Percentiles rank a stretch among this genome's conserved stretches.
Evolutionary conservation across 768 basidiomycete species (phyloP).

Genomic region (Suillus lakei): DNA sequence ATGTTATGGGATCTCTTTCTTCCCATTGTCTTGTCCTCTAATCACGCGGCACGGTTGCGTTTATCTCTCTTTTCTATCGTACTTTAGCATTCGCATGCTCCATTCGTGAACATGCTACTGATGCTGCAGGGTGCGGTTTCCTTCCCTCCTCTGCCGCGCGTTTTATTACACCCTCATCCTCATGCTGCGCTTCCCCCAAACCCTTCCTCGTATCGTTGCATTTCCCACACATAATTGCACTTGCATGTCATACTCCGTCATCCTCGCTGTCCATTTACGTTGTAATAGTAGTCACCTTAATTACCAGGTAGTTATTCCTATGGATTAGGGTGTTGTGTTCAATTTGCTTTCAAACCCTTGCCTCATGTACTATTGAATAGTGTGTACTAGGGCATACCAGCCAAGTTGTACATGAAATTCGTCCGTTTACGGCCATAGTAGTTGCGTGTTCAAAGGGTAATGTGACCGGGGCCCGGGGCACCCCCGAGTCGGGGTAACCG

Average conservation of each 20-base stretch:
- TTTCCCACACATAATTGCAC: constrained; percentile 11
- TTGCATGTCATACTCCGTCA: constrained; percentile 10
- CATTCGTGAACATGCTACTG: constrained; percentile 2
- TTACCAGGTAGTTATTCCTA: constrained; percentile 23
- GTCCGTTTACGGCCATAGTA: neutral
- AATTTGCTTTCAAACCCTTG: neutral
- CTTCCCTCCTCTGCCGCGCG: neutral
- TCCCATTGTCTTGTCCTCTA: constrained; percentile 17
- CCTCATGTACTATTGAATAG: neutral
- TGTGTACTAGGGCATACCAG: neutral
- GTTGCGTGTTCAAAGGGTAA: too few relatives aligned
- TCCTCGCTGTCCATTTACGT: constrained; percentile 35
- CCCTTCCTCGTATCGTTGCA: constrained; percentile 9
- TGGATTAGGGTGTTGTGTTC: constrained; percentile 13
- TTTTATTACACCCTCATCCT: neutral
- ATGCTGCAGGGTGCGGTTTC: constrained; percentile 4
- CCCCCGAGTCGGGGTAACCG: too few relatives aligned
- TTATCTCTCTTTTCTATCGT: constrained; percentile 29
- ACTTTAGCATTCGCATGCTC: constrained; percentile 16
- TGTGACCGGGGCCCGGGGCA: too few relatives aligned
- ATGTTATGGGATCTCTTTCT: constrained; percentile 22
- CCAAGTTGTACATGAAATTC: neutral
- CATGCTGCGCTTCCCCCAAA: constrained; percentile 1
- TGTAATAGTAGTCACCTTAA: constrained; percentile 36
- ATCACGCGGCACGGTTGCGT: constrained; percentile 3